Evolutionary conservation across 2,329 filamentous ascomycete genomes (phyloP).

Genomic region (Fusarium sp.): DNA sequence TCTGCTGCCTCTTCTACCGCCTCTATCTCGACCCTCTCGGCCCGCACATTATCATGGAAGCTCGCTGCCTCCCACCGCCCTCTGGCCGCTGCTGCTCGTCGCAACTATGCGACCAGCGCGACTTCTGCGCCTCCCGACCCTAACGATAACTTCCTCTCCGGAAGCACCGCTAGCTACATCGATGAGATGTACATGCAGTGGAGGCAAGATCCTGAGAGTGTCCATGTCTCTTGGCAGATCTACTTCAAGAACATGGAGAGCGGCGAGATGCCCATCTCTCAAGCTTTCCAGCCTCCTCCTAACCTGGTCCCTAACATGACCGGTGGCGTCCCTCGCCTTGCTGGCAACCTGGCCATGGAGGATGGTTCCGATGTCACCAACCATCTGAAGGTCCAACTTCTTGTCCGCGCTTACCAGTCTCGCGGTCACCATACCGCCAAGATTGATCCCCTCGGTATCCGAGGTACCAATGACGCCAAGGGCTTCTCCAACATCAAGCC

Average conservation of each 20-base stretch:
- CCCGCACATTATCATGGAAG: constrained; percentile 58
- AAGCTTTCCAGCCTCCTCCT: constrained; percentile 95
- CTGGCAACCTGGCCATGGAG: constrained; percentile 75
- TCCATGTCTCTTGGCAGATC: constrained; percentile 98
- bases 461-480: constrained; percentile 69
- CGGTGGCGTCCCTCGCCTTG: constrained; percentile 79
- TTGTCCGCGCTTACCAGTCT: constrained; percentile 97
- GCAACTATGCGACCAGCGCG: constrained; percentile 65
- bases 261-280: constrained; percentile 96
- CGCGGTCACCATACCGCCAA: constrained; percentile 98
- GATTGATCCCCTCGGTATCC: constrained; percentile 95
- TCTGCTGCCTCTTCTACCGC: constrained; percentile 54
- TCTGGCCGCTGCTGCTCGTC: constrained; percentile 62
- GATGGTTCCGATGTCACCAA: constrained; percentile 88
- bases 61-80: constrained; percentile 61
- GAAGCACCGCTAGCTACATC: constrained; percentile 98
- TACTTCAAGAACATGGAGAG: constrained; percentile 99
- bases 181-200: constrained; percentile 99
- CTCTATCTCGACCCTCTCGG: constrained; percentile 57
- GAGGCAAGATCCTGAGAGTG: constrained; percentile 92
- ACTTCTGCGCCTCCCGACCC: constrained; percentile 74
- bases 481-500: constrained; percentile 89
- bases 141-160: constrained; percentile 95
- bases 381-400: constrained; percentile 96
- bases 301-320: constrained; percentile 87